phyloP scores from a whole-genome alignment of 75 land plant species.

The Selaginella moellendorffii region DNA sequence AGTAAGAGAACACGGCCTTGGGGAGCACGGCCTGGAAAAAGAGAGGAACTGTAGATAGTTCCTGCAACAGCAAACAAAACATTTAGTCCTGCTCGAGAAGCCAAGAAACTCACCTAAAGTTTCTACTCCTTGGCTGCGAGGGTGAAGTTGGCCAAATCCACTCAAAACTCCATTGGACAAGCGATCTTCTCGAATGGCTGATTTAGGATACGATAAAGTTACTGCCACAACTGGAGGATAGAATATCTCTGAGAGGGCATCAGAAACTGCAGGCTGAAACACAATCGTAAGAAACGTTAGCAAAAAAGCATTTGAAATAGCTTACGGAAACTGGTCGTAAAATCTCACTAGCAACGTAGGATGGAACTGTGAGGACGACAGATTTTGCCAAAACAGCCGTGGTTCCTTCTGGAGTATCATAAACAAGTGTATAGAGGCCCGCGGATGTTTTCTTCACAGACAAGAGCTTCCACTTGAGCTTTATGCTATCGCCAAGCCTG shows the following conservation, averaged over 20 bases:
- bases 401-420: constrained; percentile 79
- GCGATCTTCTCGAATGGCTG: constrained; percentile 64
- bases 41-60: constrained; percentile 88
- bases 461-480: constrained; percentile 75
- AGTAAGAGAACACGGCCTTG: constrained; percentile 66
- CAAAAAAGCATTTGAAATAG: background rate
- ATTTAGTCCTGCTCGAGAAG: no score
- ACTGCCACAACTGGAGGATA: constrained; percentile 93
- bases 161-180: constrained; percentile 74
- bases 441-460: constrained; percentile 37
- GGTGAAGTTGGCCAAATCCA: constrained; percentile 98
- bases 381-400: constrained; percentile 38
- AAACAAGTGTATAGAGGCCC: constrained; percentile 48
- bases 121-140: constrained; percentile 88
- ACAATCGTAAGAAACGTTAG: no score
- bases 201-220: constrained; percentile 74
- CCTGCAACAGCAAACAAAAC: constrained; percentile 47
- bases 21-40: constrained; percentile 86
- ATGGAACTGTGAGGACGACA: constrained; percentile 74
- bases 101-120: constrained; percentile 46
- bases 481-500: constrained; percentile 73
- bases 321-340: constrained; percentile 81
- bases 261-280: constrained; percentile 54
- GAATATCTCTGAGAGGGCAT: constrained; percentile 60
- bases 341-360: constrained; percentile 60